Base-by-base conservation (phyloP, 163 green algal species). In the Prototheca wickerhamii region DNA sequence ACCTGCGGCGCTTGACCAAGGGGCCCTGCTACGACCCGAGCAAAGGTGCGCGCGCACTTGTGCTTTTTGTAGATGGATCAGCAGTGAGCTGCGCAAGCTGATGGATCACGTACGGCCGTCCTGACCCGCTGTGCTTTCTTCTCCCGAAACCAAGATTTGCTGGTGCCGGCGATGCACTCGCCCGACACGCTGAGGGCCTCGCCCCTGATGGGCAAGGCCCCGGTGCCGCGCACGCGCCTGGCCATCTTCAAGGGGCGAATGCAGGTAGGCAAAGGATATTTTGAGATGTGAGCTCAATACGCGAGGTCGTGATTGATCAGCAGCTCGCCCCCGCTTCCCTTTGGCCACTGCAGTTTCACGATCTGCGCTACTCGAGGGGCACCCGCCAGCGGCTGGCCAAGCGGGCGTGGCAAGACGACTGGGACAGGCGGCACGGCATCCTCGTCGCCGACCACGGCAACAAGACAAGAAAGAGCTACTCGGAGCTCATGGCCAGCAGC, bases 361-460 rank as follows among this genome's bases (percentile, higher is more conserved):
- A 57, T 21, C 23, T 32, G 54, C 44, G 31, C 0, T 71, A 71
- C 4, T 58, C 26, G 3, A 21, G 34, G 23, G 55, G 35, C 28
- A 42, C 33, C 2, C 23, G 64, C 4, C 64, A 71, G 30, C 55
- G 28, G n/a, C 10, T 71, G 20, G 33, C 31, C 8, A 58, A 29
- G 10, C n/a, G 66, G 2, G 40, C 46, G 28, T 25, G 58, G 17
- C 46, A 73, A 8, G 23, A 73, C 6, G 58, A 61, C 43, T 73
- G 67, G 67, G 57, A 50, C 42, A 35, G 30, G 20, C 55, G 46
- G 25, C 58, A 73, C 34, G 37, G 29, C 33, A 73, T 73, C 51
- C 30, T n/a, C n/a, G 32, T 67, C 15, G 58, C 29, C 15, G 57
- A 63, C 20, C 3, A 40, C 8, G 30, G 34, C 10, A 25, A 25